Percentiles rank a stretch among this genome's conserved stretches.
Evolutionary conservation across 176 grass and related monocot species (phyloP).

Genomic region (Oryza coarctata): DNA sequence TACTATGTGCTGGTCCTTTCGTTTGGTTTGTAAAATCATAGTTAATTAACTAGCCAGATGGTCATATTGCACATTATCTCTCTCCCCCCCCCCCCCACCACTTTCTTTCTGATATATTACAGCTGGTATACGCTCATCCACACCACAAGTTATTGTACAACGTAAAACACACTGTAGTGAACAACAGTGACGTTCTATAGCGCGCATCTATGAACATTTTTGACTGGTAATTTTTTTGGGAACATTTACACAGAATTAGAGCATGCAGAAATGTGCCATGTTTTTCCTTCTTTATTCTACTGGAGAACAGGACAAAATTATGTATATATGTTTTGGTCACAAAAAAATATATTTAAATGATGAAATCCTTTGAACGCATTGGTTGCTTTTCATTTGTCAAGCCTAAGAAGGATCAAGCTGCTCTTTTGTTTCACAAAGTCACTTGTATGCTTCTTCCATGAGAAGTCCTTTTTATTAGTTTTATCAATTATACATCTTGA

Average conservation of each 20-base stretch:
- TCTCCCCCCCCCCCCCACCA: no score
- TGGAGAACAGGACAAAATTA: not conserved
- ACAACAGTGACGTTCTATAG: not conserved
- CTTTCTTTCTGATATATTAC: not conserved
- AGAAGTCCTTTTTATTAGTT: not conserved
- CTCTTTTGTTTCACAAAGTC: not conserved
- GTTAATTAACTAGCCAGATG: not conserved
- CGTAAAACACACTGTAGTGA: not conserved
- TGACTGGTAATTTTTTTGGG: not conserved
- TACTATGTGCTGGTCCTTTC: not conserved
- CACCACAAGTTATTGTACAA: not conserved
- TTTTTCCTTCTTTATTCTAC: not conserved
- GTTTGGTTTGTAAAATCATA: not conserved
- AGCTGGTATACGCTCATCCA: not conserved
- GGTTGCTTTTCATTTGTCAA: not conserved
- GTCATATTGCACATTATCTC: not conserved
- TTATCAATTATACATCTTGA: not conserved
- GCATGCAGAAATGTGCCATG: not conserved
- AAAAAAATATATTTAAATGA: not conserved
- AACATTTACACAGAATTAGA: not conserved
- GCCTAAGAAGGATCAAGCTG: not conserved
- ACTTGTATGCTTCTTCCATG: not conserved
- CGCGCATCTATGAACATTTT: not conserved
- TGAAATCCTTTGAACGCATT: not conserved
- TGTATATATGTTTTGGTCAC: not conserved